phyloP scores from a whole-genome alignment of 2,329 filamentous ascomycete genomes.

The Ophioceras dolichostomum region DNA sequence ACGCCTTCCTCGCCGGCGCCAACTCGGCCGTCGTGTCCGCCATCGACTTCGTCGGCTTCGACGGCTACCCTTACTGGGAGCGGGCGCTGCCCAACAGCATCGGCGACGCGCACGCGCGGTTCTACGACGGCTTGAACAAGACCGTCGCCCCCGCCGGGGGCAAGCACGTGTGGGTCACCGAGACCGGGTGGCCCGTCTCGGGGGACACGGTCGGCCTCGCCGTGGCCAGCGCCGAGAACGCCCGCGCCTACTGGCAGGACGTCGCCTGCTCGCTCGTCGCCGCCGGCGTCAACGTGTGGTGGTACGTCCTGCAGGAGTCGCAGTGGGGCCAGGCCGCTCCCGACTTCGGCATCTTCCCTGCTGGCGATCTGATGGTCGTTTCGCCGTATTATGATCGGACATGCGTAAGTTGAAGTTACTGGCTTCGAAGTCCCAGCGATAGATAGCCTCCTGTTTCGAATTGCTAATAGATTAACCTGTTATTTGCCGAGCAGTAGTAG shows the following conservation, averaged over 20 bases:
- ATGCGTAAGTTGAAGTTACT: too few relatives aligned
- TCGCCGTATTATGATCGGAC: constrained; percentile 16
- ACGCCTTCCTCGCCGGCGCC: constrained; percentile 43
- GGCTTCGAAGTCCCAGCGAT: too few relatives aligned
- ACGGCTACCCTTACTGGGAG: constrained; percentile 57
- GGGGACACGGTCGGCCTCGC: constrained; percentile 42
- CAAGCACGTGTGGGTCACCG: constrained; percentile 3
- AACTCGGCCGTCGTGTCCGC: constrained; percentile 48
- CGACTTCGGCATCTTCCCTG: constrained; percentile 22
- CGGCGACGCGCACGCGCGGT: constrained; percentile 38
- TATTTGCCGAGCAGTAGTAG: too few relatives aligned
- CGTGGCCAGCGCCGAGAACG: constrained; percentile 40
- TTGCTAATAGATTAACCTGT: too few relatives aligned
- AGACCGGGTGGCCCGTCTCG: constrained; percentile 39
- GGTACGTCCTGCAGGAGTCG: constrained; percentile 22
- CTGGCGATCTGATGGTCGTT: constrained; percentile 17
- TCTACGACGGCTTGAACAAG: constrained; percentile 34
- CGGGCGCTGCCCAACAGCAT: constrained; percentile 40
- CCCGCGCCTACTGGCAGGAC: constrained; percentile 49
- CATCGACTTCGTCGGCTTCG: constrained; percentile 50
- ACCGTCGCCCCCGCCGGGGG: constrained; percentile 25
- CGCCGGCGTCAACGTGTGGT: constrained; percentile 18
- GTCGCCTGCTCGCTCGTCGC: constrained; percentile 34
- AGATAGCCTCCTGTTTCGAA: too few relatives aligned
- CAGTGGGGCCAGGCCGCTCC: constrained; percentile 19